Percentiles rank a stretch among this genome's conserved stretches.
Conservation (phyloP, 805 yeast species). For the Candida peoriensis region DNA sequence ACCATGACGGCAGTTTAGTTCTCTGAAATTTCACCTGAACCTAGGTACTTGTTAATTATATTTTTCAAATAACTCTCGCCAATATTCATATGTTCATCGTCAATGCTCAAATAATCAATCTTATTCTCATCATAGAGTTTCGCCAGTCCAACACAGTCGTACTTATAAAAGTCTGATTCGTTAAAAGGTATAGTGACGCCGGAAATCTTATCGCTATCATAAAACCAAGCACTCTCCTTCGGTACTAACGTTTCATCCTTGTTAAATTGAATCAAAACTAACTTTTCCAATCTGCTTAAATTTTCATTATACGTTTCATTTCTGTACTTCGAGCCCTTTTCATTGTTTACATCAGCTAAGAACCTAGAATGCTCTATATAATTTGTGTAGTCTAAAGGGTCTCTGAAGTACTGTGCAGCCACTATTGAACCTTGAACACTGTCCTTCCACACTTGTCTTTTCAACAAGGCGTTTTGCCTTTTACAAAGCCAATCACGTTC, state of each 20-base stretch:
- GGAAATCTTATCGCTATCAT: slow-evolving; percentile 41
- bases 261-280: slow-evolving; percentile 56
- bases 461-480: slow-evolving; percentile 47
- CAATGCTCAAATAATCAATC: slow-evolving; percentile 45
- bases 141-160: slow-evolving; percentile 58
- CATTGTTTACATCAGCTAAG: slow-evolving; percentile 66
- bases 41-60: slow-evolving; percentile 42
- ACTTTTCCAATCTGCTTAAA: slow-evolving; percentile 38
- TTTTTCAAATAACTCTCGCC: slow-evolving; percentile 42
- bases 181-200: slow-evolving; percentile 41
- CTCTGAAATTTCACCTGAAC: too few relatives aligned
- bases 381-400: slow-evolving; percentile 44
- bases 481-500: slow-evolving; percentile 55
- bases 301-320: slow-evolving; percentile 39
- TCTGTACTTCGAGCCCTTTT: slow-evolving; percentile 27
- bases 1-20: slow-evolving; percentile 1
- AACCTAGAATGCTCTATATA: slow-evolving; percentile 55
- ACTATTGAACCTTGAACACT: slow-evolving; percentile 52
- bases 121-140: slow-evolving; percentile 36
- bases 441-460: slow-evolving; percentile 54
- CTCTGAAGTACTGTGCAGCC: slow-evolving; percentile 76
- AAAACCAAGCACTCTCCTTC: slow-evolving; percentile 64
- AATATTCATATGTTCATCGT: slow-evolving; percentile 65
- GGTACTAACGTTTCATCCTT: slow-evolving; percentile 71
- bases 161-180: slow-evolving; percentile 43